Evolutionary conservation across 2,329 filamentous ascomycete genomes (phyloP), one percentile per base, ranked within the genome.

Genomic region (Arthrobotrys pseudoclavata): DNA sequence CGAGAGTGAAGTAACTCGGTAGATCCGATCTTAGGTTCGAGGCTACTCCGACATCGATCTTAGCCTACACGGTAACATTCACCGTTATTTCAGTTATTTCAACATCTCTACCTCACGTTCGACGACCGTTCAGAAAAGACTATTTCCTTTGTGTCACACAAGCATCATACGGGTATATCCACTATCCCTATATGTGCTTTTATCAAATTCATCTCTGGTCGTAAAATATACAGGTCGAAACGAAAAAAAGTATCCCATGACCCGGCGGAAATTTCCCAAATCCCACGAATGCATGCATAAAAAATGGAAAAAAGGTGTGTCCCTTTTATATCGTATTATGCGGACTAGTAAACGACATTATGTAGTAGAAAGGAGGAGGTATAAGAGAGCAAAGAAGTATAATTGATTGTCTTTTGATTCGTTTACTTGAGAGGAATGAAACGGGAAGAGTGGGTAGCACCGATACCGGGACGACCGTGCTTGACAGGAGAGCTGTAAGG

Each of bases 391-490:
- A 34, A 66, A 55, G 0, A 42, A 24, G n/a, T 52, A 62, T 20
- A 26, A 48, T n/a, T 18, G 40, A 12, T 22, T 9, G n/a, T 62
- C 20, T 45, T 18, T 20, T 20, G 4, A 45, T 37, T 63, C 84
- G 84, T 87, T 90, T 97, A 98, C 90, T 99, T 99, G 87, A 99
- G 92, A 87, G 96, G 96, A 90, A 99, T 99, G 92, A 99, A 99
- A 91, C 96, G 94, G 87, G 96, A 99, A 89, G 95, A 98, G 92
- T 99, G 94, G 84, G 96, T 99, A 85, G 96, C 96, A 96, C 96
- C 96, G 85, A 99, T 99, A 98, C 96, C 96, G 85, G 96, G 96
- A 87, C 96, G 90, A 91, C 96, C 96, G 92, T 99, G 96, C 93
- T 98, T 99, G 91, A 99, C 96, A 85, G 96, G 96, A 89, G 94